Conservation (phyloP, 2,329 filamentous ascomycete genomes). For the Penicillium sp. region DNA sequence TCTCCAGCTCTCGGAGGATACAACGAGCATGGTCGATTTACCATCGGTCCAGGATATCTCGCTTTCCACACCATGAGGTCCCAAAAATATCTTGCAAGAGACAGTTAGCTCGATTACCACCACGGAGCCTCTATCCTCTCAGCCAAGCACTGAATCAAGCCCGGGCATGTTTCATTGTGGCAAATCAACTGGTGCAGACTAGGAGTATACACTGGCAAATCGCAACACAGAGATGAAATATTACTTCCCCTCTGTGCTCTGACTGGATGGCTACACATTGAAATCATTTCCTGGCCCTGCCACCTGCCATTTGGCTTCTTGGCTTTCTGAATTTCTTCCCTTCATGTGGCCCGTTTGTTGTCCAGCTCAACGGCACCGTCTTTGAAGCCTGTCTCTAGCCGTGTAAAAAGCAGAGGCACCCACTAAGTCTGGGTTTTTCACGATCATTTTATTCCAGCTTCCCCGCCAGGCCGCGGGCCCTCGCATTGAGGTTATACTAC, state of each 20-base stretch:
- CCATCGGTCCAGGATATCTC: background rate
- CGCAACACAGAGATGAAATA: slow-evolving; percentile 11
- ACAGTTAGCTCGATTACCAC: slow-evolving; percentile 4
- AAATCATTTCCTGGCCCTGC: slow-evolving; percentile 3
- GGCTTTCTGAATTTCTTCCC: background rate
- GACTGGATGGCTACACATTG: slow-evolving; percentile 18
- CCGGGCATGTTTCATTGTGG: slow-evolving; percentile 29
- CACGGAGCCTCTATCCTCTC: slow-evolving; percentile 2
- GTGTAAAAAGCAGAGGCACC: slow-evolving; percentile 20
- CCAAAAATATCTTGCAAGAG: background rate
- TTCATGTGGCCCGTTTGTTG: slow-evolving; percentile 26
- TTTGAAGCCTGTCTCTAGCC: slow-evolving; percentile 19
- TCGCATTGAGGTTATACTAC: slow-evolving; percentile 1
- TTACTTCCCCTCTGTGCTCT: slow-evolving; percentile 6
- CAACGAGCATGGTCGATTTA: background rate
- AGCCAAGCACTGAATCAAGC: slow-evolving; percentile 3
- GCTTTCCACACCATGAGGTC: background rate
- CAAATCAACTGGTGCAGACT: slow-evolving; percentile 15
- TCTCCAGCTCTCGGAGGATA: slow-evolving; percentile 7
- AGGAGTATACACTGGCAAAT: slow-evolving; percentile 4
- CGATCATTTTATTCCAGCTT: slow-evolving; percentile 12
- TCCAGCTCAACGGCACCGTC: slow-evolving; percentile 7
- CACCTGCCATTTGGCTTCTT: background rate
- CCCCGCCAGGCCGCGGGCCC: background rate
- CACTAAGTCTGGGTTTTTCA: slow-evolving; percentile 6